Conservation (phyloP, 805 yeast genomes). For the Cyberlindnera petersonii region DNA sequence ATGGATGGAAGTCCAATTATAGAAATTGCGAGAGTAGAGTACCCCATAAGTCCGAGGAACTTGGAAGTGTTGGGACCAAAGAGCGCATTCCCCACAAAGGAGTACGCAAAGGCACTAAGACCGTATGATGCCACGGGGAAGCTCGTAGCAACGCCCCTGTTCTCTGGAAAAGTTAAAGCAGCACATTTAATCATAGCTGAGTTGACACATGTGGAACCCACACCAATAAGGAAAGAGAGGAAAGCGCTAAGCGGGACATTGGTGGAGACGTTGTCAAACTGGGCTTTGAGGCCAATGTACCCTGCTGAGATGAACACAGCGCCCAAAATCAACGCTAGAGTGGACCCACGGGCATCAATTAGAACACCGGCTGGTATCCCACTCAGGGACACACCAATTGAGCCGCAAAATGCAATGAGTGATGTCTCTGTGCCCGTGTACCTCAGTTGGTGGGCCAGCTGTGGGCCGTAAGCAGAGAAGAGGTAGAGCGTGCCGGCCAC, state of each 20-base stretch:
- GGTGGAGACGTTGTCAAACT: constrained; percentile 40
- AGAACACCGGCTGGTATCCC: constrained; percentile 69
- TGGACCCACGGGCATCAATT: constrained; percentile 61
- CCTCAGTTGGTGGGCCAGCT: constrained; percentile 53
- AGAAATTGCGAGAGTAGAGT: constrained; percentile 39
- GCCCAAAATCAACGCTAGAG: constrained; percentile 48
- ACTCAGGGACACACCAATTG: constrained; percentile 55
- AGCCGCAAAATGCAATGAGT: constrained; percentile 61
- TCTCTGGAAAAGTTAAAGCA: constrained; percentile 62
- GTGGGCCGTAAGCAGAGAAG: constrained; percentile 77
- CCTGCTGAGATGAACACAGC: constrained; percentile 48
- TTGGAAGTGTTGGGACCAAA: constrained; percentile 56
- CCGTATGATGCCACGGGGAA: constrained; percentile 75
- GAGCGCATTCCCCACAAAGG: constrained; percentile 48
- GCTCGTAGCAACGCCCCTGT: constrained; percentile 71
- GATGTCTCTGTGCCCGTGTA: constrained; percentile 64
- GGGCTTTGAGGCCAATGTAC: constrained; percentile 50
- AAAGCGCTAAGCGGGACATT: constrained; percentile 40
- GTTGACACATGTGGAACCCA: constrained; percentile 64
- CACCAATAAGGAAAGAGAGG: constrained; percentile 54
- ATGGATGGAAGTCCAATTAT: constrained; percentile 46
- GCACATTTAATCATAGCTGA: constrained; percentile 69
- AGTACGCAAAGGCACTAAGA: constrained; percentile 64
- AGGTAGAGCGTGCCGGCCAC: constrained; percentile 73
- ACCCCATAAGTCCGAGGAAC: constrained; percentile 40